These are phyloP conservation scores for Rhodotorula kratochvilovae DNA, from an alignment of 768 basidiomycete species.

Conservation along the genomic window DNA sequence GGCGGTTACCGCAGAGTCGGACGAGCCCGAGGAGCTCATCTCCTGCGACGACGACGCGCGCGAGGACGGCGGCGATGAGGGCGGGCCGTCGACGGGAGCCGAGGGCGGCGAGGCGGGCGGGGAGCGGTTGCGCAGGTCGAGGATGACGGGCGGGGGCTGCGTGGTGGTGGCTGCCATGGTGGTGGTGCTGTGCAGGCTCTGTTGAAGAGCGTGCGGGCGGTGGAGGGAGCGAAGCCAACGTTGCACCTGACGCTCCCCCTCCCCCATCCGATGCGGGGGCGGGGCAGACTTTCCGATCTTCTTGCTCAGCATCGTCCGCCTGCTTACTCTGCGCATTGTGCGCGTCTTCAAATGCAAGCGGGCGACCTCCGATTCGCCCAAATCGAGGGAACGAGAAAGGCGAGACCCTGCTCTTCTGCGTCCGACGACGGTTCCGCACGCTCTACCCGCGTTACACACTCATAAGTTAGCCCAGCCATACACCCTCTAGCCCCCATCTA, in stretches of 20 bases:
- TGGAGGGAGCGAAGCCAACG: too few relatives aligned
- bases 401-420: not conserved
- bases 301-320: too few relatives aligned
- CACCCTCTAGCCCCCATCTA: too few relatives aligned
- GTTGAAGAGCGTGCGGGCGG: not conserved
- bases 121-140: conserved; percentile 15
- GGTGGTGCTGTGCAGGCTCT: not conserved
- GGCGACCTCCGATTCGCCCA: too few relatives aligned
- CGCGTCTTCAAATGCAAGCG: too few relatives aligned
- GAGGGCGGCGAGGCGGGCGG: not conserved
- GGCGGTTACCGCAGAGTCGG: not conserved
- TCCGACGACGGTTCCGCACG: too few relatives aligned
- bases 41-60: not conserved
- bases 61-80: too few relatives aligned
- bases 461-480: too few relatives aligned
- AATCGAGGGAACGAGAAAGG: not conserved
- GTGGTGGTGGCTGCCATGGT: not conserved
- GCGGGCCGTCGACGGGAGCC: not conserved
- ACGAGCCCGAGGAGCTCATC: not conserved
- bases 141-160: conserved; percentile 13
- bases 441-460: too few relatives aligned
- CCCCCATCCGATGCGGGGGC: not conserved
- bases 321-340: too few relatives aligned
- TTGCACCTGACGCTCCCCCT: not conserved
- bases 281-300: not conserved